These are phyloP conservation scores for Cenococcum geophilum DNA, from an alignment of 495 filamentous ascomycete species.

Conservation along the genomic window DNA sequence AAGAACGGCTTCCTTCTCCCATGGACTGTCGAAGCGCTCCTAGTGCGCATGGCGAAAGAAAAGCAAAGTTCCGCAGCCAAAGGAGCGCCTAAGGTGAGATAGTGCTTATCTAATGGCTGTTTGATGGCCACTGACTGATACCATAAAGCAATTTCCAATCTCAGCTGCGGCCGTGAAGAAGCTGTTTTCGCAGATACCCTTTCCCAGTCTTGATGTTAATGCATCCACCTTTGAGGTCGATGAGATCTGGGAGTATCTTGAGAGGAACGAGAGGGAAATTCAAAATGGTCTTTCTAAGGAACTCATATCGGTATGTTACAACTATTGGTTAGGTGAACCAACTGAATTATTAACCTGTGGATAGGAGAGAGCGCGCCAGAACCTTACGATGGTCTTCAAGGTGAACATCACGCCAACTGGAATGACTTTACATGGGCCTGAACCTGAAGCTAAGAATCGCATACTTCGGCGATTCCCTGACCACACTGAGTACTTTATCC, in stretches of 20 bases:
- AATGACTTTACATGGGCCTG: background rate
- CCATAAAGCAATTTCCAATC: too few relatives aligned
- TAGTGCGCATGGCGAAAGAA: too few relatives aligned
- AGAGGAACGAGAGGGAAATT: too few relatives aligned
- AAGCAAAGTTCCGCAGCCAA: background rate
- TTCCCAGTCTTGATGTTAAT: background rate
- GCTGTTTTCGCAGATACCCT: background rate
- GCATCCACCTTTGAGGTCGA: background rate
- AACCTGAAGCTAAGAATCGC: conserved; percentile 56
- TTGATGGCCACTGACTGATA: background rate
- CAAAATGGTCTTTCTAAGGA: background rate
- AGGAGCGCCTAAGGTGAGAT: too few relatives aligned
- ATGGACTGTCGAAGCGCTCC: background rate
- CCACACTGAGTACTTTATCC: conserved; percentile 59
- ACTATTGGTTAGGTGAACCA: too few relatives aligned
- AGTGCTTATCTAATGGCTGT: background rate
- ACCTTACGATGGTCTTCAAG: too few relatives aligned
- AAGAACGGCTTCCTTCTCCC: conserved; percentile 8
- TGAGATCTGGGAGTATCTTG: background rate
- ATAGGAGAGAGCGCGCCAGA: too few relatives aligned
- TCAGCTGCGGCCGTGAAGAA: background rate
- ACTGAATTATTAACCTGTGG: too few relatives aligned
- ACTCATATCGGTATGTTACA: too few relatives aligned
- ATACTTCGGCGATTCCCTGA: conserved; percentile 63
- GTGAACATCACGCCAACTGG: background rate